Percentiles rank a stretch among this genome's conserved stretches.
These are phyloP conservation scores for Gnomoniopsis sp. DNA, from an alignment of 2,329 filamentous ascomycete species.

Conservation along the genomic window DNA sequence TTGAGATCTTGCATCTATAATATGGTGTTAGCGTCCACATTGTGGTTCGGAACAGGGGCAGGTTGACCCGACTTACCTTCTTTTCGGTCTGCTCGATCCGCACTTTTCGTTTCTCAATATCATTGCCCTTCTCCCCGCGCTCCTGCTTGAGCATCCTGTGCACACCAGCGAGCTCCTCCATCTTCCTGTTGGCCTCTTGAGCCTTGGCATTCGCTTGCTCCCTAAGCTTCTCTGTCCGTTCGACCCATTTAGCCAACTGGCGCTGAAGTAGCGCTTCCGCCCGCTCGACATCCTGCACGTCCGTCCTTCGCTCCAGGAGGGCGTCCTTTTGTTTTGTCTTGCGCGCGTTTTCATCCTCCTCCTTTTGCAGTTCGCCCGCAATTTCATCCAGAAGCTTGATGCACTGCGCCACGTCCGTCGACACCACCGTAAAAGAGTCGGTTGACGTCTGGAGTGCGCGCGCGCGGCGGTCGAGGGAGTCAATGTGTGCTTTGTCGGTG, in stretches of 20 bases:
- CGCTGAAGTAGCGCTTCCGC: conserved; percentile 79
- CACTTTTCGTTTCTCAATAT: conserved; percentile 90
- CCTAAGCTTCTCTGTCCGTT: conserved; percentile 79
- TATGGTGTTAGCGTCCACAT: conserved; percentile 21
- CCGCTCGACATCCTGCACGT: conserved; percentile 86
- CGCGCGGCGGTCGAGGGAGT: conserved; percentile 80
- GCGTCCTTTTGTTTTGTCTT: conserved; percentile 82
- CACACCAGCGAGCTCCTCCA: conserved; percentile 81
- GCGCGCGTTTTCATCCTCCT: conserved; percentile 83
- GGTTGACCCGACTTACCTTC: conserved; percentile 61
- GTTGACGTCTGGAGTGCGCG: conserved; percentile 87
- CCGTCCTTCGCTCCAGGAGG: conserved; percentile 82
- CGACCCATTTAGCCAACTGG: conserved; percentile 80
- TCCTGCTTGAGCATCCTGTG: conserved; percentile 83
- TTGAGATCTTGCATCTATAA: conserved; percentile 91
- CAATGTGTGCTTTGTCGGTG: conserved; percentile 79
- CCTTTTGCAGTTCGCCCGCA: conserved; percentile 75
- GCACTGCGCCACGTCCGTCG: conserved; percentile 80
- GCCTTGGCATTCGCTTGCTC: conserved; percentile 80
- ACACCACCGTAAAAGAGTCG: conserved; percentile 83
- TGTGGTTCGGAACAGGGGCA: neutral
- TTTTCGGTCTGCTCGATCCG: conserved; percentile 98
- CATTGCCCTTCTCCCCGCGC: conserved; percentile 78
- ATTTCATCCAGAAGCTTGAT: conserved; percentile 90
- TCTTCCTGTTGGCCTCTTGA: conserved; percentile 75